Conservation (phyloP, 257 asterid species). For the Rauvolfia tetraphylla region DNA sequence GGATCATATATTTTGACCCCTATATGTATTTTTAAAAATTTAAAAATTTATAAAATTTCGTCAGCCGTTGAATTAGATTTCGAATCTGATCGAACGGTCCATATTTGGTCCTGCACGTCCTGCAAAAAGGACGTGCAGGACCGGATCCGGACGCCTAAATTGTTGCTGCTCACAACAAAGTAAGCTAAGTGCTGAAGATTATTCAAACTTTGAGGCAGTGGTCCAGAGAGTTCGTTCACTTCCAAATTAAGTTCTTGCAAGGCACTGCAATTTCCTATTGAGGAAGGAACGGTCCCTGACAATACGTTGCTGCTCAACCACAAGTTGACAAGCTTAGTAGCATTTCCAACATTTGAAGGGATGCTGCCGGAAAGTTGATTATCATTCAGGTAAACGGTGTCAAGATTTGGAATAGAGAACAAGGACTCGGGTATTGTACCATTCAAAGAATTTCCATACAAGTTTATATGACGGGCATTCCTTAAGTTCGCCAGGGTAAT, state of each 20-base stretch:
- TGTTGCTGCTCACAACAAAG: slow-evolving; percentile 46
- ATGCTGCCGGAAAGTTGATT: slow-evolving; percentile 67
- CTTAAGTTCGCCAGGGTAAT: slow-evolving; percentile 46
- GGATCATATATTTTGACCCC: too few species aligned
- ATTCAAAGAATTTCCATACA: slow-evolving; percentile 46
- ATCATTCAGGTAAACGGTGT: slow-evolving; percentile 31
- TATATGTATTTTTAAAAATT: too few species aligned
- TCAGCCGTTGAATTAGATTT: too few species aligned
- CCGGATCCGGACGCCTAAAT: too few species aligned
- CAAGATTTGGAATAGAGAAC: slow-evolving; percentile 46
- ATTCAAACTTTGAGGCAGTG: slow-evolving; percentile 53
- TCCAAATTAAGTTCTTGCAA: slow-evolving; percentile 49
- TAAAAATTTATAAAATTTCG: too few species aligned
- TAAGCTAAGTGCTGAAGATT: slow-evolving; percentile 41
- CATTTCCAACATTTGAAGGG: slow-evolving; percentile 47
- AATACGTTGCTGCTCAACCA: slow-evolving; percentile 41
- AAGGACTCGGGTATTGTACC: slow-evolving; percentile 62
- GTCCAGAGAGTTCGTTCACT: slow-evolving; percentile 48
- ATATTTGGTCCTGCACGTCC: too few species aligned
- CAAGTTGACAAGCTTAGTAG: slow-evolving; percentile 32
- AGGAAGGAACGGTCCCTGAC: slow-evolving; percentile 60
- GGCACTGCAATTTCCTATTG: slow-evolving; percentile 57
- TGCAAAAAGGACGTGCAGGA: too few species aligned
- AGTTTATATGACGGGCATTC: slow-evolving; percentile 32
- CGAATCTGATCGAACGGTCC: too few species aligned